These are phyloP conservation scores for Backusella mclennaniae DNA, from an alignment of 192 early-diverging fungal species.

Conservation along the genomic window DNA sequence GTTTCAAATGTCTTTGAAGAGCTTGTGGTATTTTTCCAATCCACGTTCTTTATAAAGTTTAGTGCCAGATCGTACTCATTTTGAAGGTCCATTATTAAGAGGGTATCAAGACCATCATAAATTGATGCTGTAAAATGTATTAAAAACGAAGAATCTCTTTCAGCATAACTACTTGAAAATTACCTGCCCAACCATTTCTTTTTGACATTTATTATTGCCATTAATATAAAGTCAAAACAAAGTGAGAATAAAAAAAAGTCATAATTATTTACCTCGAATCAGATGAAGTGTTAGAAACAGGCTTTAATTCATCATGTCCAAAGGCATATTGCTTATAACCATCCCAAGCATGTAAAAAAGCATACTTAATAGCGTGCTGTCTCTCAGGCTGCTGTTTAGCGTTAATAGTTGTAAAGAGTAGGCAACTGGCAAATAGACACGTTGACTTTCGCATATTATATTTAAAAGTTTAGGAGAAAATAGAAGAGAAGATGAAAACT, in stretches of 20 bases:
- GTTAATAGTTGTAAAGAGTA: background rate
- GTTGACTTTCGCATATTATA: background rate
- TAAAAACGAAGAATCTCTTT: background rate
- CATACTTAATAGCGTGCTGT: conserved; percentile 49
- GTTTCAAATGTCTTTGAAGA: conserved; percentile 78
- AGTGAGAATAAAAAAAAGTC: background rate
- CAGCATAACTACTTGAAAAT: background rate
- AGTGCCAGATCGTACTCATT: conserved; percentile 11
- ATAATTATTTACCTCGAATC: conserved; percentile 31
- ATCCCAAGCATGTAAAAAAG: conserved; percentile 67
- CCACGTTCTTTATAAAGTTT: conserved; percentile 28
- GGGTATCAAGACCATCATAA: conserved; percentile 85
- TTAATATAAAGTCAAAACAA: background rate
- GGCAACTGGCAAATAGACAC: background rate
- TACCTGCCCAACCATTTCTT: conserved; percentile 54
- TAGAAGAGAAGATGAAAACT: background rate
- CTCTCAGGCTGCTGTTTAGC: background rate
- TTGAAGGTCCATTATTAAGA: conserved; percentile 76
- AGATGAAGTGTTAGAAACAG: conserved; percentile 29
- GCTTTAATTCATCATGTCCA: conserved; percentile 67
- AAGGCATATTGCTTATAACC: conserved; percentile 75
- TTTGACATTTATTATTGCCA: background rate
- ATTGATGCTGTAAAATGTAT: conserved; percentile 51
- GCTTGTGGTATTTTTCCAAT: conserved; percentile 43
- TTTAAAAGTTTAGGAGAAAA: background rate